These are phyloP conservation scores for Xylaria telfairii DNA, from an alignment of 495 filamentous ascomycete species.

Conservation along the genomic window DNA sequence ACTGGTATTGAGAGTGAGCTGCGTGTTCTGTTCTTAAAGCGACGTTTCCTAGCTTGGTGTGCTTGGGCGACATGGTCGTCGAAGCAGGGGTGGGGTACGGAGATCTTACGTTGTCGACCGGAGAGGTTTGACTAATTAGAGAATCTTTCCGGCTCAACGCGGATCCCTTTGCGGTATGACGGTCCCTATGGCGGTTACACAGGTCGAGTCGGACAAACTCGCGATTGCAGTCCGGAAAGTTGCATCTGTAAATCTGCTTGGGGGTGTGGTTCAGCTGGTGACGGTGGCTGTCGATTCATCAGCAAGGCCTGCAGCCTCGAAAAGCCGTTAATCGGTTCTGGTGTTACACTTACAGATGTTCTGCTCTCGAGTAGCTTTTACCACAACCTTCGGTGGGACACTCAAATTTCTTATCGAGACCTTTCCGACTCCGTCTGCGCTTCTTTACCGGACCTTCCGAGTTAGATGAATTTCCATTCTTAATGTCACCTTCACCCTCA, in stretches of 20 bases:
- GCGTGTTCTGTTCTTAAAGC: conserved; percentile 44
- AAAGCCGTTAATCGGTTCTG: conserved; percentile 1
- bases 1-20: conserved; percentile 58
- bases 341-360: conserved; percentile 75
- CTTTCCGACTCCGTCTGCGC: conserved; percentile 83
- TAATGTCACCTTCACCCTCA: conserved; percentile 44
- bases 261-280: conserved; percentile 97
- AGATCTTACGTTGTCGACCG: conserved; percentile 51
- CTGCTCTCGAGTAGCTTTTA: conserved; percentile 95
- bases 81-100: conserved; percentile 51
- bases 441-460: conserved; percentile 67
- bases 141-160: conserved; percentile 91
- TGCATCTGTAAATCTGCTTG: conserved; percentile 95
- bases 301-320: conserved; percentile 22
- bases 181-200: conserved; percentile 89
- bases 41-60: conserved; percentile 25
- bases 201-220: conserved; percentile 95
- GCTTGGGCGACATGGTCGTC: conserved; percentile 51
- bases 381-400: conserved; percentile 89
- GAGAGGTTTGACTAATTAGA: conserved; percentile 64
- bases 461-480: conserved; percentile 57
- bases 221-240: conserved; percentile 88
- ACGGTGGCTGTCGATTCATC: conserved; percentile 61
- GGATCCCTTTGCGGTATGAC: conserved; percentile 94
- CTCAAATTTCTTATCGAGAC: conserved; percentile 91